A percentile compares a stretch with the other conserved stretches of the same genome.
These are phyloP conservation scores for Gossypium anomalum DNA, from an alignment of 345 rosid species.

Conservation along the genomic window DNA sequence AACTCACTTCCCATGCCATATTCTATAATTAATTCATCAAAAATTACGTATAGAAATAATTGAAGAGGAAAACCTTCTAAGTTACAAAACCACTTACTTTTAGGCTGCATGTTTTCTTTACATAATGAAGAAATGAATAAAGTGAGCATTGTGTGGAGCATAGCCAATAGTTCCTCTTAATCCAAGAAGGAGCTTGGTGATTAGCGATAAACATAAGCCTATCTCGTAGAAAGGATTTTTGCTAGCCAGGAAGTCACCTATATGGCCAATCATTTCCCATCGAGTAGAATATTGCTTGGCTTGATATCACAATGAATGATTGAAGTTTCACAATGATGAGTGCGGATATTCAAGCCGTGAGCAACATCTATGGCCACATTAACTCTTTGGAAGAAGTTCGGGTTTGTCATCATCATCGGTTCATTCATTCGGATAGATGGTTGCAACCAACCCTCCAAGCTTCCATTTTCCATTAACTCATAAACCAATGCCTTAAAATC, in stretches of 20 bases:
- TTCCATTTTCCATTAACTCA: slow-evolving; percentile 13
- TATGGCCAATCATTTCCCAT: slow-evolving; percentile 6
- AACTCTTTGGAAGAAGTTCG: background rate
- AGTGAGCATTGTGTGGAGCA: slow-evolving; percentile 19
- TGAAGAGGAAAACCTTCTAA: background rate
- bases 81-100: too few species aligned
- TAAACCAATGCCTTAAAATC: slow-evolving; percentile 12
- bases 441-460: slow-evolving; percentile 22
- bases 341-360: slow-evolving; percentile 20
- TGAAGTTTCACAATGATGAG: slow-evolving; percentile 1
- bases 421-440: background rate
- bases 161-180: slow-evolving; percentile 23
- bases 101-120: background rate
- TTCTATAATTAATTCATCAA: slow-evolving; percentile 15
- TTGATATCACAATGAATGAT: slow-evolving; percentile 19
- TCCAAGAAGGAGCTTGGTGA: slow-evolving; percentile 14
- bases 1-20: slow-evolving; percentile 30
- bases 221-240: background rate
- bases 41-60: background rate
- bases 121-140: background rate
- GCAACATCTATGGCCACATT: slow-evolving; percentile 13
- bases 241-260: slow-evolving; percentile 13
- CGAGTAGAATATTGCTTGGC: slow-evolving; percentile 16
- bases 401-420: too few species aligned
- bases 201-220: background rate